Evolutionary conservation across 768 basidiomycete species (phyloP), one percentile per base, ranked within the genome.

Genomic region (Amyloporia xantha): DNA sequence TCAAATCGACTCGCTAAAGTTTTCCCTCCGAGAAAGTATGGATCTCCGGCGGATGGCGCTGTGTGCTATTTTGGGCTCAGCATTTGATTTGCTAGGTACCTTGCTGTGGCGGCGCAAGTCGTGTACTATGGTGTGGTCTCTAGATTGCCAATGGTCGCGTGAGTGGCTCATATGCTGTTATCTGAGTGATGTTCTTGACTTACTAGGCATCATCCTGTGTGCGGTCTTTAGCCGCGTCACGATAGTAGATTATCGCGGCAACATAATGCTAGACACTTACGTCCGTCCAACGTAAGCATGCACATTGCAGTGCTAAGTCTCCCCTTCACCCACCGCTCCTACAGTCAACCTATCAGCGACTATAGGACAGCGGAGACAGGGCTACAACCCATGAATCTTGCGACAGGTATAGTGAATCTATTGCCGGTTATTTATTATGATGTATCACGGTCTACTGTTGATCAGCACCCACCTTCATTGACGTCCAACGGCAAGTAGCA

Each of bases 121-220:
- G 73, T 78, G 23, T 69, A 67, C 56, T 68, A 68, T 23, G 72
- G 71, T 23, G 58, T 64, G 28, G 61, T 64, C n/a, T 63, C 67
- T 38, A 67, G 57, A 43, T 62, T 74, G 52, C 73, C 77, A 23
- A 78, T 78, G 73, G 69, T 77, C 45, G 77, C 76, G 78, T 76
- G 52, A 56, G 76, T 70, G 37, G 13, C 44, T 49, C 24, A 41
- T 36, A 33, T 33, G 30, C 30, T 33, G 35, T 45, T 30, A 46
- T 26, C 42, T 52, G 26, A 28, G 24, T 46, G 39, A 26, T 37
- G 17, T n/a, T 33, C 30, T n/a, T n/a, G n/a, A n/a, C n/a, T n/a
- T n/a, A n/a, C n/a, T n/a, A n/a, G 30, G 30, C 30, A 33, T 33
- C 30, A 33, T 15, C 30, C 30, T 15, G 30, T 33, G n/a, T 33